A percentile compares a stretch with the other conserved stretches of the same genome.
Conservation (phyloP, 139 green algal genomes). For the Tetradesmus lagerheimii region DNA sequence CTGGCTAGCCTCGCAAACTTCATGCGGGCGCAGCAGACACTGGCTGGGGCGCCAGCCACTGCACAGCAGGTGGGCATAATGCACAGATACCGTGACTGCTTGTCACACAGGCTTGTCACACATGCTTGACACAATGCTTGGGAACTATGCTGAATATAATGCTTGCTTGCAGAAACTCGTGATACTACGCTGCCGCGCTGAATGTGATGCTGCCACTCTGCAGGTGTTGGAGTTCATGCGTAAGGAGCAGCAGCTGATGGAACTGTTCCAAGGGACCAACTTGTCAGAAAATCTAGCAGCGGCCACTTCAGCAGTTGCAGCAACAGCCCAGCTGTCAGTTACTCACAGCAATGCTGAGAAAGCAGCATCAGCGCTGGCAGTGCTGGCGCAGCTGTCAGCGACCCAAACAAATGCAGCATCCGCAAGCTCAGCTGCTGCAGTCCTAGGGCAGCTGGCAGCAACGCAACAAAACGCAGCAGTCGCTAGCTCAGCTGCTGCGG, state of each 20-base stretch:
- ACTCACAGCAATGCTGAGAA: not conserved
- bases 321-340: constrained; percentile 6
- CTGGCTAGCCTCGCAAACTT: constrained; percentile 11
- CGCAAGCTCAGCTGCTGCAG: not conserved
- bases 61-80: constrained; percentile 31
- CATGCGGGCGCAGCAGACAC: constrained; percentile 29
- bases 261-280: not conserved
- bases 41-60: constrained; percentile 27
- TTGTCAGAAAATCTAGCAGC: not conserved
- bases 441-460: not conserved
- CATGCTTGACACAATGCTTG: not conserved
- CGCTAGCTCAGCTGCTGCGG: not conserved
- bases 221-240: constrained; percentile 16
- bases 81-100: not conserved
- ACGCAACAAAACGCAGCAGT: constrained; percentile 5
- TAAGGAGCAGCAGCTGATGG: constrained; percentile 11
- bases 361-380: not conserved
- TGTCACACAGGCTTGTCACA: not conserved
- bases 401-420: not conserved
- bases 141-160: not conserved
- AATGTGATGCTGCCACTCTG: not conserved
- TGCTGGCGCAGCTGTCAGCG: not conserved
- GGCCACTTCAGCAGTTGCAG: constrained; percentile 25
- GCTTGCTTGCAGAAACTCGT: not conserved
- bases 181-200: not conserved